These are phyloP conservation scores for Amoeboaphelidium protococcarum DNA, from an alignment of 371 early-diverging fungal species.

Conservation along the genomic window DNA sequence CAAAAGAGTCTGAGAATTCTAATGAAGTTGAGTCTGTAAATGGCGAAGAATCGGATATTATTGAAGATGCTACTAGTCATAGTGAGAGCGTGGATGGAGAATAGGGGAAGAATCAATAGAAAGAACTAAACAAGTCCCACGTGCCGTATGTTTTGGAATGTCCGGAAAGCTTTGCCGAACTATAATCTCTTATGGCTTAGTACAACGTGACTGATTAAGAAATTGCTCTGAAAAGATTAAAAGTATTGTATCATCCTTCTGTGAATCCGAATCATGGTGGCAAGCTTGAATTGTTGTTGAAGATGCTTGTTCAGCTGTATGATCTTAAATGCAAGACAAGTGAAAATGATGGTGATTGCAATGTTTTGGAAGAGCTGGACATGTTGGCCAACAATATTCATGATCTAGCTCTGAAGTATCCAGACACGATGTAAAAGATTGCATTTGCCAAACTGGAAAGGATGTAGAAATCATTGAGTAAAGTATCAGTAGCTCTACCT, in stretches of 20 bases:
- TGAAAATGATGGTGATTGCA: constrained; percentile 15
- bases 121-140: constrained; percentile 1
- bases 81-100: constrained; percentile 4
- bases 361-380: constrained; percentile 20
- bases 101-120: not conserved
- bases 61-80: constrained; percentile 10
- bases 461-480: too few species aligned
- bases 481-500: too few species aligned
- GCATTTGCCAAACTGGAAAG: constrained; percentile 14
- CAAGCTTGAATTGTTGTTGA: constrained; percentile 20
- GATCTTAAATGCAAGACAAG: too few species aligned
- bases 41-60: constrained; percentile 7
- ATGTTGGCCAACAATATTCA: constrained; percentile 21
- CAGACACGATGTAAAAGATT: constrained; percentile 13
- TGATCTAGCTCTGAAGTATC: constrained; percentile 23
- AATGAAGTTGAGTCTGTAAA: not conserved
- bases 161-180: constrained; percentile 33
- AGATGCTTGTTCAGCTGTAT: constrained; percentile 7
- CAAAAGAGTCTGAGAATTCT: constrained; percentile 17
- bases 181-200: constrained; percentile 24
- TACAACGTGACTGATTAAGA: constrained; percentile 28
- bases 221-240: constrained; percentile 35
- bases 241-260: constrained; percentile 46
- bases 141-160: constrained; percentile 8
- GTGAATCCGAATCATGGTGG: constrained; percentile 43